These are phyloP conservation scores for Clonostachys solani DNA, from an alignment of 2,329 filamentous ascomycete species.

Conservation along the genomic window DNA sequence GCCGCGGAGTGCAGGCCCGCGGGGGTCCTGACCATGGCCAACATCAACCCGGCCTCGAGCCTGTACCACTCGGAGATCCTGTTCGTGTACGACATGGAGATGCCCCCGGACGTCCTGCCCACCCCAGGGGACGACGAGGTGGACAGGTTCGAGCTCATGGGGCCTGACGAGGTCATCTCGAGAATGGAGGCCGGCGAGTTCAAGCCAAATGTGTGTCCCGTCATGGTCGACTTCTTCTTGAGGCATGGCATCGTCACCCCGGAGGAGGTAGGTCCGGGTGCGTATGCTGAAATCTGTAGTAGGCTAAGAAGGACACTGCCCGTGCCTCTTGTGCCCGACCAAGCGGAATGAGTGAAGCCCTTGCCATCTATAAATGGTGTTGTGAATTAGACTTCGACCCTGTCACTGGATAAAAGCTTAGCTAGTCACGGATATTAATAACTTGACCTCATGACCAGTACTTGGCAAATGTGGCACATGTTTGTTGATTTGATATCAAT, in stretches of 20 bases:
- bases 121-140: constrained; percentile 76
- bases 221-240: constrained; percentile 79
- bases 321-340: constrained; percentile 15
- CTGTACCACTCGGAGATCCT: constrained; percentile 32
- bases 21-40: constrained; percentile 27
- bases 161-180: constrained; percentile 51
- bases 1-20: constrained; percentile 11
- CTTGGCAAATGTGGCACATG: no score
- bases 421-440: no score
- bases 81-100: constrained; percentile 74
- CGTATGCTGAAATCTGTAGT: constrained; percentile 64
- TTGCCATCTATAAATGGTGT: no score
- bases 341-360: no score
- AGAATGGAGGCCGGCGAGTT: constrained; percentile 67
- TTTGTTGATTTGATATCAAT: no score
- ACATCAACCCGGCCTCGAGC: constrained; percentile 15
- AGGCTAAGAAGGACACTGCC: constrained; percentile 39
- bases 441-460: no score
- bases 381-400: no score
- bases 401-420: no score
- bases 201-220: constrained; percentile 78
- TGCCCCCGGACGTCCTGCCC: constrained; percentile 52
- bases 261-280: constrained; percentile 63
- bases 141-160: constrained; percentile 67
- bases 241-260: constrained; percentile 71